Evolutionary conservation across 2,329 filamentous ascomycete species (phyloP).

Genomic region (Diaporthe sp.): DNA sequence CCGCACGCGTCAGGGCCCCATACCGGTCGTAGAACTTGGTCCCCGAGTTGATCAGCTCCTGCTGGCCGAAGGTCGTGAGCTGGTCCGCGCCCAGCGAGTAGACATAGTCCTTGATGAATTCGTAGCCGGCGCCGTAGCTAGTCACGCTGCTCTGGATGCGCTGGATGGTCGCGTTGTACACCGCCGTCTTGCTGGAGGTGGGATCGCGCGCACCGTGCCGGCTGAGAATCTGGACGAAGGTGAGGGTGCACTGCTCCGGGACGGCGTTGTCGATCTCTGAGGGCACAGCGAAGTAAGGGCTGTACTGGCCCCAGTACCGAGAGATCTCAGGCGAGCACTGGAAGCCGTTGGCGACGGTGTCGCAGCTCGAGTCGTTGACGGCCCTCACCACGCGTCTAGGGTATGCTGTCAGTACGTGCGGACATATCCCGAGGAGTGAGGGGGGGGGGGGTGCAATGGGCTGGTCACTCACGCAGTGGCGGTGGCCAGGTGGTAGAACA

Average conservation of each 20-base stretch:
- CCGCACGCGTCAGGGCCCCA: slow-evolving; percentile 63
- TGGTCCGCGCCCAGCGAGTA: slow-evolving; percentile 67
- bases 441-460: not conserved
- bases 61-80: slow-evolving; percentile 74
- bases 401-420: not conserved
- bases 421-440: not conserved
- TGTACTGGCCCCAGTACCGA: slow-evolving; percentile 87
- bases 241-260: slow-evolving; percentile 77
- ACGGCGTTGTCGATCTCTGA: slow-evolving; percentile 70
- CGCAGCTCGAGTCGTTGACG: slow-evolving; percentile 51
- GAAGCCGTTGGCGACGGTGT: slow-evolving; percentile 66
- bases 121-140: slow-evolving; percentile 70
- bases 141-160: slow-evolving; percentile 70
- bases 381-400: slow-evolving; percentile 31
- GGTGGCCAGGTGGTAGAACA: slow-evolving; percentile 39
- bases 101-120: slow-evolving; percentile 77
- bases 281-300: slow-evolving; percentile 82
- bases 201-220: slow-evolving; percentile 89
- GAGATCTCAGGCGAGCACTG: slow-evolving; percentile 71
- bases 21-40: slow-evolving; percentile 82
- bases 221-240: slow-evolving; percentile 83
- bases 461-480: slow-evolving; percentile 39
- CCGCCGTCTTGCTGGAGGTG: slow-evolving; percentile 72
- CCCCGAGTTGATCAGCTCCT: slow-evolving; percentile 80
- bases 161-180: slow-evolving; percentile 72